A percentile compares a stretch with the other conserved stretches of the same genome.
Conservation (phyloP, 371 early-diverging fungal species). For the Mucor plumbeus region DNA sequence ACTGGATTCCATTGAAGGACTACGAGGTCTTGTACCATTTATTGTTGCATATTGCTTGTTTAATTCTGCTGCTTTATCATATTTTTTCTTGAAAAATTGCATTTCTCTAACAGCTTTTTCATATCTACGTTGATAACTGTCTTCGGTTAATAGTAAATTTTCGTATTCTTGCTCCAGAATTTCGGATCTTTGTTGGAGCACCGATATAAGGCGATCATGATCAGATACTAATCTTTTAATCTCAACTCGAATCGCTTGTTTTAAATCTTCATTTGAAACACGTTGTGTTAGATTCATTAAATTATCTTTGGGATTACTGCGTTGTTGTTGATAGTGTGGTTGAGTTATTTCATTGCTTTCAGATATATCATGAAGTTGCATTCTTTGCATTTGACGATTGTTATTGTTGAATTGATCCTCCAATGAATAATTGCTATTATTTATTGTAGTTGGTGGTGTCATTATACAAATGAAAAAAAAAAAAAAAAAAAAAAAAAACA, state of each 20-base stretch:
- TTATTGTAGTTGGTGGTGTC: not conserved
- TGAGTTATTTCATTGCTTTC: constrained; percentile 5
- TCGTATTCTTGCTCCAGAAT: constrained; percentile 43
- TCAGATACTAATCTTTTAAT: constrained; percentile 37
- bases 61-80: constrained; percentile 33
- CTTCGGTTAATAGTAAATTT: constrained; percentile 24
- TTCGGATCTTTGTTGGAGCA: constrained; percentile 43
- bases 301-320: constrained; percentile 20
- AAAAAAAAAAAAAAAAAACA: not conserved
- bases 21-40: constrained; percentile 26
- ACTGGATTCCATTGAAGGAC: constrained; percentile 37
- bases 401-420: not conserved
- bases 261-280: constrained; percentile 25
- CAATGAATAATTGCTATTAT: not conserved
- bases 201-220: constrained; percentile 36
- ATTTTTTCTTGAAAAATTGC: constrained; percentile 52
- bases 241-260: constrained; percentile 35
- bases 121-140: constrained; percentile 37
- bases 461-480: not conserved
- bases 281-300: constrained; percentile 21
- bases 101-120: constrained; percentile 57
- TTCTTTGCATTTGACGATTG: constrained; percentile 12
- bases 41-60: constrained; percentile 25
- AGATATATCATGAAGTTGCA: constrained; percentile 24
- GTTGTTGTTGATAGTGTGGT: not conserved